A percentile compares a stretch with the other conserved stretches of the same genome.
Conservation (phyloP, 73 alveolate genomes). For the Durusdinium trenchii region DNA sequence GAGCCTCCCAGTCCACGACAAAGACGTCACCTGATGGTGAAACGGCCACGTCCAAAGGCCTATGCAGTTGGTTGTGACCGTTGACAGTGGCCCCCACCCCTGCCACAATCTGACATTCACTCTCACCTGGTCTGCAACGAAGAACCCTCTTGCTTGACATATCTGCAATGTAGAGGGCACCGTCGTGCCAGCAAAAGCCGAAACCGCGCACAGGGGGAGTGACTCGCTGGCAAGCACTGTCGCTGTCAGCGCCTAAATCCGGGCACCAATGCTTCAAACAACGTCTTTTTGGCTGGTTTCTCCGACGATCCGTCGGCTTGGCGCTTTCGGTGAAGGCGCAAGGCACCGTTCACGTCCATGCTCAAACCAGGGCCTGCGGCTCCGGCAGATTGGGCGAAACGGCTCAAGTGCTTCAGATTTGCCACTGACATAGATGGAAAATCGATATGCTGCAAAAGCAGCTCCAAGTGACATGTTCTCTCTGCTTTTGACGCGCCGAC, state of each 20-base stretch:
- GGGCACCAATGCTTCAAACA: slow-evolving; percentile 17
- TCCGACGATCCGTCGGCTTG: background rate
- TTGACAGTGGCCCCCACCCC: background rate
- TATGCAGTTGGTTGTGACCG: background rate
- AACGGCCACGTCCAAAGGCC: background rate
- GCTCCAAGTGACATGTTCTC: background rate
- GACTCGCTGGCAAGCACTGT: background rate
- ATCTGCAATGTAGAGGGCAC: background rate
- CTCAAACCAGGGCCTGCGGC: background rate
- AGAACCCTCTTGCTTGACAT: background rate
- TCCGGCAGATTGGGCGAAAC: background rate
- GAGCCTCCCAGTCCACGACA: background rate
- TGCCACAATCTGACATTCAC: background rate
- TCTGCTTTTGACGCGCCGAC: background rate
- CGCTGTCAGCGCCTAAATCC: slow-evolving; percentile 4
- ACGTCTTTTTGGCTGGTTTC: background rate
- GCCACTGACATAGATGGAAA: background rate
- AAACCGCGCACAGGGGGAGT: background rate
- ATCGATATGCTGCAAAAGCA: background rate
- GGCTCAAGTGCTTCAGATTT: background rate
- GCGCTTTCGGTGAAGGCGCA: background rate
- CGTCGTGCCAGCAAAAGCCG: background rate
- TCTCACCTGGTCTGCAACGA: background rate
- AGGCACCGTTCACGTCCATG: background rate
- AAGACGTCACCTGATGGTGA: background rate